phyloP scores from a whole-genome alignment of 1,284 basidiomycete species.

The Puccinia polysora region DNA sequence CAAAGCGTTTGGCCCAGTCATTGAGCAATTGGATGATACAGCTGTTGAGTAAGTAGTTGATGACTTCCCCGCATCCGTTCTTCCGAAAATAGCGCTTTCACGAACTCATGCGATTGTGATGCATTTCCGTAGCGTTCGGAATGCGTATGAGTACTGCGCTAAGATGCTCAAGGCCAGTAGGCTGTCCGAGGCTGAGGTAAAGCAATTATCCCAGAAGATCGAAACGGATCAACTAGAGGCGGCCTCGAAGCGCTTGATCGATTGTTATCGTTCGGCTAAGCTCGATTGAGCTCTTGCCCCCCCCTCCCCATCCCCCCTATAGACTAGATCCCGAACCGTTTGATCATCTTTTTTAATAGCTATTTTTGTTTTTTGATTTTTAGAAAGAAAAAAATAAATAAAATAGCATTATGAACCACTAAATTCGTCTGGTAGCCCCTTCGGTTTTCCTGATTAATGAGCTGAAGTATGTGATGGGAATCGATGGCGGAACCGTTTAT shows the following conservation, averaged over 20 bases:
- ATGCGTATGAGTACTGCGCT: conserved; percentile 24
- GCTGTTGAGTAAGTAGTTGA: conserved; percentile 22
- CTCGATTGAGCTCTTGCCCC: too few species aligned
- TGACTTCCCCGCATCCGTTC: not conserved
- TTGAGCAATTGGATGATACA: conserved; percentile 13
- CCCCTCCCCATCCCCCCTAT: too few species aligned
- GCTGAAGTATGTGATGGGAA: too few species aligned
- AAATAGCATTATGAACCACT: too few species aligned
- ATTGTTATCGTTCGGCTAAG: conserved; percentile 4
- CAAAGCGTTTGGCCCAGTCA: conserved; percentile 5
- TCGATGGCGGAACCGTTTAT: too few species aligned
- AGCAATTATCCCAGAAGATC: conserved; percentile 10
- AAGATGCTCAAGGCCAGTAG: conserved; percentile 1
- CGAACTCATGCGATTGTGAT: not conserved
- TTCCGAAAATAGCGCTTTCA: not conserved
- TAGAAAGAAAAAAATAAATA: too few species aligned
- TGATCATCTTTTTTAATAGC: too few species aligned
- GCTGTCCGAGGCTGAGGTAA: conserved; percentile 8
- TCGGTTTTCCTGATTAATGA: too few species aligned
- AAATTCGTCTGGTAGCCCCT: too few species aligned
- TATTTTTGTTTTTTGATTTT: too few species aligned
- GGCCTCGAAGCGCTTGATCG: not conserved
- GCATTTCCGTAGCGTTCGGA: conserved; percentile 8
- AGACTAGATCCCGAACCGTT: too few species aligned
- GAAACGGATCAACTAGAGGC: not conserved